phyloP scores from a whole-genome alignment of 176 grass and related monocot species.

The Chrysopogon serrulatus region DNA sequence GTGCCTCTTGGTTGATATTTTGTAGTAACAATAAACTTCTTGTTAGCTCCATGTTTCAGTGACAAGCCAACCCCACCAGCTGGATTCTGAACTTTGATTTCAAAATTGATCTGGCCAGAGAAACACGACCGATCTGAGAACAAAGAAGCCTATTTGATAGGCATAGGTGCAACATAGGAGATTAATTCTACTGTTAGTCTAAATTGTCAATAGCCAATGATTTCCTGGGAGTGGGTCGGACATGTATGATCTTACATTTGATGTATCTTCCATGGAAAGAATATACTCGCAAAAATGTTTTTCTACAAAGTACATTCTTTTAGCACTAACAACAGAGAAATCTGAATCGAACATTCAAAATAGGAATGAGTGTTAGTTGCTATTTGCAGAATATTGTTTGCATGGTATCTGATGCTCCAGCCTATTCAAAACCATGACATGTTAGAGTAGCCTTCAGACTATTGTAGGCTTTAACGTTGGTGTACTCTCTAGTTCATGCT shows the following conservation, averaged over 20 bases:
- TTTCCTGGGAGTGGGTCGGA: not conserved
- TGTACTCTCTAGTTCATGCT: too few relatives aligned
- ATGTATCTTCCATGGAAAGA: constrained; percentile 11
- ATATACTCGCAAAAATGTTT: not conserved
- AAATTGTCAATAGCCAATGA: not conserved
- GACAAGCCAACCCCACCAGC: not conserved
- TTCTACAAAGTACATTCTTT: constrained; percentile 9
- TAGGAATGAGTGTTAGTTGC: not conserved
- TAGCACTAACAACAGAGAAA: too few relatives aligned
- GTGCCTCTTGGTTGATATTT: constrained; percentile 35
- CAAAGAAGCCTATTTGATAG: not conserved
- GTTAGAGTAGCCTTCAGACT: not conserved
- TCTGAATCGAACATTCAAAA: too few relatives aligned
- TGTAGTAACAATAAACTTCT: constrained; percentile 7
- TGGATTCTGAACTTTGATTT: not conserved
- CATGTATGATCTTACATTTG: constrained; percentile 17
- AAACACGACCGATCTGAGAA: not conserved
- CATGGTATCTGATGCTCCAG: not conserved
- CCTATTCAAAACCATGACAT: not conserved
- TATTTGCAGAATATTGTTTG: not conserved
- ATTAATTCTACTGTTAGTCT: constrained; percentile 16
- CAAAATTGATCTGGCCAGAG: not conserved
- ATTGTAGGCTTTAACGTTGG: too few relatives aligned
- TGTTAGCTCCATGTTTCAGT: constrained; percentile 6
- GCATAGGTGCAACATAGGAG: constrained; percentile 14